These are phyloP conservation scores for Colletotrichum tropicicola DNA, from an alignment of 2,329 filamentous ascomycete species.

Conservation along the genomic window DNA sequence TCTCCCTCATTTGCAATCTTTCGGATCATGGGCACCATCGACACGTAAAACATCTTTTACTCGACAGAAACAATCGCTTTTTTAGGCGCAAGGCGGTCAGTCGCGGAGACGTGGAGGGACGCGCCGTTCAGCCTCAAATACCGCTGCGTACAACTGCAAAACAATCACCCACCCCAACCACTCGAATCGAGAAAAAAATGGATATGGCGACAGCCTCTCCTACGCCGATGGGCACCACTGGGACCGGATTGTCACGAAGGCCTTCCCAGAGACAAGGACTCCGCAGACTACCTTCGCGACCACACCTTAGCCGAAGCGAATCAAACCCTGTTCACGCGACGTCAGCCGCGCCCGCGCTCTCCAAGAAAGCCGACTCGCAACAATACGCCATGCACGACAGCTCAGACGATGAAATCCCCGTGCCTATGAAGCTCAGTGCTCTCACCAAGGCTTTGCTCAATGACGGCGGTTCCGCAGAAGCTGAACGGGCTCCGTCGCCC, in stretches of 20 bases:
- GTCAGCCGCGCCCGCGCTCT: conserved; percentile 32
- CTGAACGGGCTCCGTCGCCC: conserved; percentile 51
- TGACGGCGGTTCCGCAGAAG: conserved; percentile 64
- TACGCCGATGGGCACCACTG: conserved; percentile 60
- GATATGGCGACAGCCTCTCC: conserved; percentile 64
- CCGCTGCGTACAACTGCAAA: conserved; percentile 15
- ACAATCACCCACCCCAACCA: conserved; percentile 1
- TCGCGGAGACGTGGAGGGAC: conserved; percentile 23
- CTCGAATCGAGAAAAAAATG: neutral
- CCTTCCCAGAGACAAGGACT: conserved; percentile 65
- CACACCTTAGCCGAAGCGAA: conserved; percentile 54
- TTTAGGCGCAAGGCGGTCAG: conserved; percentile 2
- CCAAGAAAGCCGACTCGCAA: conserved; percentile 48
- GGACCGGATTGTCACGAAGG: conserved; percentile 56
- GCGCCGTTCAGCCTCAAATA: conserved; percentile 9
- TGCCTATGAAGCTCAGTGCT: conserved; percentile 93
- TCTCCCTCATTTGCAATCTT: conserved; percentile 42
- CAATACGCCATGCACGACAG: conserved; percentile 76
- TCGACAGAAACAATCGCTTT: conserved; percentile 31
- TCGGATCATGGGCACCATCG: conserved; percentile 47
- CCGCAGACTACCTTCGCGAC: conserved; percentile 58
- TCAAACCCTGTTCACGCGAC: conserved; percentile 48
- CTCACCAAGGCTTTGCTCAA: conserved; percentile 87
- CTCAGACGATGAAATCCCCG: conserved; percentile 92
- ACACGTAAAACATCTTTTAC: conserved; percentile 51